Base-by-base conservation (phyloP, 2,329 filamentous ascomycete species). In the Penicillium hordei region DNA sequence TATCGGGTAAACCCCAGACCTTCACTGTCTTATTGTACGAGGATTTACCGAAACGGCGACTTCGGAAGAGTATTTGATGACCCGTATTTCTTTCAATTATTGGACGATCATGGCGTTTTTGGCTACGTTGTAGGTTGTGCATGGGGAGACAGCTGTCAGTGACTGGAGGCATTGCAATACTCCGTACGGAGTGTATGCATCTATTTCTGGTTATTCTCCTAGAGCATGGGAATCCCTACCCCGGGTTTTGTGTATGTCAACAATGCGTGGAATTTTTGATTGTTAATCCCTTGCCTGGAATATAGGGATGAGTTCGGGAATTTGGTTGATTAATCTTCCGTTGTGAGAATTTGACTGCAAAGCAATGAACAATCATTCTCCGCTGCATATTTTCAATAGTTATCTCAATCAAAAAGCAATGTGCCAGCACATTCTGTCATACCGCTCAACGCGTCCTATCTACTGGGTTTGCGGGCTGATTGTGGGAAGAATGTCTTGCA, bases 21-120 rank as follows among this genome's bases (percentile, higher is more conserved):
- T 23, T 5, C n/a, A 44, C 25, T 13, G 43, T 13, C 10, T 27
- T 4, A 10, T n/a, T 21, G 31, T n/a, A 44, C 19, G 25, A 27
- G 15, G 23, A 27, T 23, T 9, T 29, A 12, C 43, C 17, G n/a
- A 34, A 36, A 19, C 42, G 25, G 29, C 5, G 8, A 23, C 6
- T 10, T 15, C 1, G 4, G 23, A 38, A 10, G 7, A 40, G 27
- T 23, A 39, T 33, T 31, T 13, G 9, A 21, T n/a, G 21, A 13
- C n/a, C 25, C 4, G 12, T 33, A 39, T 31, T 2, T 12, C 5
- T n/a, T 23, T 13, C 36, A 57, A 57, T 57, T 53, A 53, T 57
- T 53, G 55, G 43, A 29, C 23, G 55, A 57, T 57, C 49, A 53
- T 53, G 34, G 48, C 36, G 15, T 4, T 46, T 42, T 43, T 31